Conservation (phyloP, 2,329 filamentous ascomycete species). For the Penicillium glabrum region DNA sequence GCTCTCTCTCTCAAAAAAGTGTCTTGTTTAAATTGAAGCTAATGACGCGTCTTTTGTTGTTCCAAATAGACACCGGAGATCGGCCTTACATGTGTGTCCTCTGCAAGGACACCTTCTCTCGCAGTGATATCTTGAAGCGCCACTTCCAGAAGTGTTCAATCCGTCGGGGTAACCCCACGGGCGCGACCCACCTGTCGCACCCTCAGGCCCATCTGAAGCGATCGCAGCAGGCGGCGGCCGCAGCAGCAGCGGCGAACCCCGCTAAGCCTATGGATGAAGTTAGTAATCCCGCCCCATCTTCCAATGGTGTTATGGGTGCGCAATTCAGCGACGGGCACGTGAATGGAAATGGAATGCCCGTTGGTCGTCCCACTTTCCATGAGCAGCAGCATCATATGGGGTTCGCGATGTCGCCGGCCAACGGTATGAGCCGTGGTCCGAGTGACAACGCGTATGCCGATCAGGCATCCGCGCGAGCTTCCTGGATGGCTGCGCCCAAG, state of each 20-base stretch:
- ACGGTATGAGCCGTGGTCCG: constrained; percentile 43
- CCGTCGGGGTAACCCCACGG: constrained; percentile 90
- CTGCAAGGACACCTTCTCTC: constrained; percentile 96
- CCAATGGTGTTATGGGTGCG: constrained; percentile 44
- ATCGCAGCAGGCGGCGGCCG: constrained; percentile 40
- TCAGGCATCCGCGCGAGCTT: constrained; percentile 40
- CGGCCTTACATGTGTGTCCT: constrained; percentile 97
- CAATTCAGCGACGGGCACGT: constrained; percentile 44
- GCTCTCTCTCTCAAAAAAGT: no score
- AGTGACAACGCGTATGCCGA: constrained; percentile 36
- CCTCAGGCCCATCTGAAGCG: constrained; percentile 87
- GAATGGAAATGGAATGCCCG: constrained; percentile 43
- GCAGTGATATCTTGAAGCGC: constrained; percentile 96
- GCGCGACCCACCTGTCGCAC: constrained; percentile 90
- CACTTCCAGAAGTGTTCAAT: constrained; percentile 99
- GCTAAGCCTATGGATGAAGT: constrained; percentile 47
- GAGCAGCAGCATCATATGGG: constrained; percentile 40
- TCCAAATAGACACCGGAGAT: constrained; percentile 81
- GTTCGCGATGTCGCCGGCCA: constrained; percentile 43
- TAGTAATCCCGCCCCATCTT: constrained; percentile 44
- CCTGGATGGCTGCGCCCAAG: constrained; percentile 47
- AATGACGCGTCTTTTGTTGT: constrained; percentile 24
- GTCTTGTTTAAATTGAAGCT: constrained; percentile 3
- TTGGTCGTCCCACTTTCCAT: constrained; percentile 38
- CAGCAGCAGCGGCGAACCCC: constrained; percentile 40